Evolutionary conservation across 495 filamentous ascomycete genomes (phyloP), one percentile per base, ranked within the genome.

Genomic region (Penicillium crystallinum): DNA sequence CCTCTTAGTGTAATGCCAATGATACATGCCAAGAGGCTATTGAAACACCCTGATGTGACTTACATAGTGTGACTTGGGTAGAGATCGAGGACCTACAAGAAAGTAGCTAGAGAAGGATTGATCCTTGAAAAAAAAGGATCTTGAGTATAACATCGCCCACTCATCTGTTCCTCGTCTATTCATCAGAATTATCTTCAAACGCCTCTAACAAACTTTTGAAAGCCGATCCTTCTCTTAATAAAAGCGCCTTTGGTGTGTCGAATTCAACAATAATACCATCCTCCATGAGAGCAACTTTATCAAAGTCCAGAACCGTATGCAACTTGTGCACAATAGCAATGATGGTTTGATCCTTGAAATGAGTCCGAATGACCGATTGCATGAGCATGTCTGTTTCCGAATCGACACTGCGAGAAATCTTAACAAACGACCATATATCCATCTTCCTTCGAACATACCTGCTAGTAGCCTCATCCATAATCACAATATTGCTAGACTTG

Each of bases 391-490:
- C 66, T 14, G 64, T 68, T 23, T 68, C 55, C 1, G 55, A 45
- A 39, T 73, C 70, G 18, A 71, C 59, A 45, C 63, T 73, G 40
- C 19, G 11, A 1, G 3, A 22, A 29, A 29, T 11, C 9, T 60
- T 29, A 57, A 49, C 10, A 39, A 6, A 29, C 14, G 7, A 0
- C 1, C 19, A 4, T 22, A 17, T 2, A 37, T 18, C 6, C 6
- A n/a, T 34, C 12, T 14, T 15, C 19, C 12, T n/a, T 23, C 4
- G 6, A n/a, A 42, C 54, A 27, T 52, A 64, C 61, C 58, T 61
- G 63, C 75, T 76, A n/a, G 74, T 78, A 0, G 71, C 67, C 51
- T 79, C 76, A 52, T 79, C 77, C 35, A 78, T 58, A 14, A 77
- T 62, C 21, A 79, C 30, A 27, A 79, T 62, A 17, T 41, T 43